Percentiles rank a stretch among this genome's conserved stretches.
These are phyloP conservation scores for Dryas drummondii DNA, from an alignment of 306 rosid genomes.

Conservation along the genomic window DNA sequence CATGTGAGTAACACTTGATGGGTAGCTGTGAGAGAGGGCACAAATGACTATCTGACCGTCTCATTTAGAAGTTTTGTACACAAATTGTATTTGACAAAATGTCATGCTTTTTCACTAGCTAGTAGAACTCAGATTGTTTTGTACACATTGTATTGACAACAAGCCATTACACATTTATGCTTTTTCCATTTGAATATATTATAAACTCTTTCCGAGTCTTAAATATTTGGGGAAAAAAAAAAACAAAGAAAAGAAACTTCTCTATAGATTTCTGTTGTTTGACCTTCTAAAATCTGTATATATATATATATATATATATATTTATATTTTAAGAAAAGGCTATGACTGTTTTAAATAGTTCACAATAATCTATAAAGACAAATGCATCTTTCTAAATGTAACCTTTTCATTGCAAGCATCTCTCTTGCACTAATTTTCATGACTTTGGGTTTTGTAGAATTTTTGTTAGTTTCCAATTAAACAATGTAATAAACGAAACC, in stretches of 20 bases:
- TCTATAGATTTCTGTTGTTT: constrained; percentile 12
- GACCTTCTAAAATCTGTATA: constrained; percentile 12
- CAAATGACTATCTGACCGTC: too few relatives aligned
- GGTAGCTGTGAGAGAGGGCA: too few relatives aligned
- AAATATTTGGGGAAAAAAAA: background rate
- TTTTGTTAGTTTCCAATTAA: constrained; percentile 43
- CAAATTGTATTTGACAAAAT: too few relatives aligned
- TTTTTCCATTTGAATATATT: background rate
- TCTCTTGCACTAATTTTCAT: constrained; percentile 47
- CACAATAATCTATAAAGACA: constrained; percentile 22
- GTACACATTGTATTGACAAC: too few relatives aligned
- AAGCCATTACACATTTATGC: too few relatives aligned
- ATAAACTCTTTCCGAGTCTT: background rate
- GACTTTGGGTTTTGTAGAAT: constrained; percentile 46
- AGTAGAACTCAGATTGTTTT: too few relatives aligned
- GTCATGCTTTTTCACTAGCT: too few relatives aligned
- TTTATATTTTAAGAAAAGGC: background rate
- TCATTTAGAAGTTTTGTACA: too few relatives aligned
- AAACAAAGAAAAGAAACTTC: background rate
- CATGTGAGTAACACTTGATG: too few relatives aligned
- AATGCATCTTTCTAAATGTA: constrained; percentile 31
- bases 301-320: background rate
- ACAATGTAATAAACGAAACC: constrained; percentile 8
- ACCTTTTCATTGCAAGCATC: constrained; percentile 29
- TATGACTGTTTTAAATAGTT: background rate